These are phyloP conservation scores for Luvunga scandens DNA, from an alignment of 345 rosid species.

Conservation along the genomic window DNA sequence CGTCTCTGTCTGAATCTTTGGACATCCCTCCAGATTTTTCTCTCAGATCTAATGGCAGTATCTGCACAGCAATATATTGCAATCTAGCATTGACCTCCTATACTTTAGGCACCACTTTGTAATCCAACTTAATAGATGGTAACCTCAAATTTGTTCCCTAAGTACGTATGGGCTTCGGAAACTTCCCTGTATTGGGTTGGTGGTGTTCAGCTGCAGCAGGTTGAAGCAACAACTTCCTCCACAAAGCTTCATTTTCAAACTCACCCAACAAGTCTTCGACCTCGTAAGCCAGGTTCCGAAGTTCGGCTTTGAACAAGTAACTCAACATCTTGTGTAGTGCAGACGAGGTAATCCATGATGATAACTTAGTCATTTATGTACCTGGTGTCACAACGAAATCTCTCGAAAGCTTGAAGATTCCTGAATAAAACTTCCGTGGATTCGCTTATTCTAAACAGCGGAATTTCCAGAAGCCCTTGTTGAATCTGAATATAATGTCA, in stretches of 20 bases:
- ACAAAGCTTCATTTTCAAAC: not conserved
- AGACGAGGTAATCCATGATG: conserved; percentile 5
- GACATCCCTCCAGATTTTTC: no score
- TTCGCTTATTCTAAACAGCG: accelerated
- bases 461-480: conserved; percentile 20
- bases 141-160: not conserved
- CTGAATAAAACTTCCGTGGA: not conserved
- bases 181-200: not conserved
- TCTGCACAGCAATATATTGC: no score
- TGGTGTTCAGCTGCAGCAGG: not conserved
- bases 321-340: not conserved
- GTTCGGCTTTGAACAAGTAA: not conserved
- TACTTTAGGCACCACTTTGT: not conserved
- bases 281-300: not conserved
- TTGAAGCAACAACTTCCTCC: not conserved
- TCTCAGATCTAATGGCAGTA: no score
- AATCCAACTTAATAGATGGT: not conserved
- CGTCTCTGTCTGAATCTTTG: not conserved
- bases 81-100: no score
- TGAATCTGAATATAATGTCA: conserved; percentile 12
- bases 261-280: not conserved
- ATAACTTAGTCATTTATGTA: not conserved
- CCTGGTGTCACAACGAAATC: not conserved
- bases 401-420: conserved; percentile 20
- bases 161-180: not conserved